A percentile compares a stretch with the other conserved stretches of the same genome.
Conservation (phyloP, 495 filamentous ascomycete genomes). For the Parmelia sp. region DNA sequence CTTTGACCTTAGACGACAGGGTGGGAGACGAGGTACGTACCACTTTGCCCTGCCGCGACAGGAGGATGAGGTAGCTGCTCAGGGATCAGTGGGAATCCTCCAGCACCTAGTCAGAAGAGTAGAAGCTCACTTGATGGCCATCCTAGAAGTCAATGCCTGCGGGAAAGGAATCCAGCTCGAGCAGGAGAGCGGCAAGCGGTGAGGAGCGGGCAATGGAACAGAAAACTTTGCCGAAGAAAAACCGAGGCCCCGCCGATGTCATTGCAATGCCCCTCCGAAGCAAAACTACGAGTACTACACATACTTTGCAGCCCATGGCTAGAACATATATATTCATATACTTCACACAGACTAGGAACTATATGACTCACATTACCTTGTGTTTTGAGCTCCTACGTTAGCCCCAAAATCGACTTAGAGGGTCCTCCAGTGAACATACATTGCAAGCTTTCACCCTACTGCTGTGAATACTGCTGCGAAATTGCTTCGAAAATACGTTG, state of each 20-base stretch:
- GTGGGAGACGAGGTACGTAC: conserved; percentile 55
- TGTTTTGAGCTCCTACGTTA: neutral
- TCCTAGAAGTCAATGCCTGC: conserved; percentile 26
- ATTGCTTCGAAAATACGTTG: neutral
- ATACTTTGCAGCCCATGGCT: neutral
- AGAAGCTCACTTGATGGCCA: conserved; percentile 55
- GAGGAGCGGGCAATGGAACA: neutral
- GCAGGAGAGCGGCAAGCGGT: neutral
- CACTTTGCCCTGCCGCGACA: conserved; percentile 98
- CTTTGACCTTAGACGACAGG: conserved; percentile 16
- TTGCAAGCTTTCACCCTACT: neutral
- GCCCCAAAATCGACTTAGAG: neutral
- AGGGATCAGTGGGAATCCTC: conserved; percentile 31
- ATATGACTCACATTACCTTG: neutral
- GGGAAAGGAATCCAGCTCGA: neutral
- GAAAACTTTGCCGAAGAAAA: conserved; percentile 12
- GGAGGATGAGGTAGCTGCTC: conserved; percentile 87
- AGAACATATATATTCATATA: neutral
- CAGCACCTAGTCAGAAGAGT: neutral
- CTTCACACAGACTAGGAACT: neutral
- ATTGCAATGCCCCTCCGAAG: neutral
- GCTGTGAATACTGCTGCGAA: neutral
- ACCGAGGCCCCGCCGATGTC: conserved; percentile 9
- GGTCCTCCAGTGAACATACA: neutral
- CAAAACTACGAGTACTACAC: neutral